These are phyloP conservation scores for Artemisia annua DNA, from an alignment of 129 eudicot species.

Conservation along the genomic window DNA sequence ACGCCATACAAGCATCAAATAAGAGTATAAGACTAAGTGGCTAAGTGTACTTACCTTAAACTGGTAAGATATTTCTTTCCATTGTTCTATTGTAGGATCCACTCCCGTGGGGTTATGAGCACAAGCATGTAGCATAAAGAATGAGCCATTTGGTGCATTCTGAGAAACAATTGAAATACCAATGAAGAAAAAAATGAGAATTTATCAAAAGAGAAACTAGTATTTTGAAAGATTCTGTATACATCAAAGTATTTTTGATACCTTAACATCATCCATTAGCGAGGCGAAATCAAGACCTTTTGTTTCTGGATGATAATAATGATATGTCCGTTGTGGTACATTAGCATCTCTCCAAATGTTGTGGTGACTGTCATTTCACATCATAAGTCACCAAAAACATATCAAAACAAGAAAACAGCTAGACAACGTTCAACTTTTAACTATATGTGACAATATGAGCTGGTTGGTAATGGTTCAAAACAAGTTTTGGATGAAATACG, in stretches of 20 bases:
- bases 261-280: conserved; percentile 90
- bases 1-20: background rate
- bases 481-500: too few species aligned
- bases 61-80: conserved; percentile 86
- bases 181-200: conserved; percentile 1
- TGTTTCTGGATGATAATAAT: conserved; percentile 84
- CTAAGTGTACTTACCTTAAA: conserved; percentile 54
- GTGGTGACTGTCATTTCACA: conserved; percentile 66
- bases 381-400: conserved; percentile 22
- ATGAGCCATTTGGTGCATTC: conserved; percentile 97
- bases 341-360: conserved; percentile 98
- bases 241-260: conserved; percentile 21
- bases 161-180: conserved; percentile 29
- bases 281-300: conserved; percentile 86
- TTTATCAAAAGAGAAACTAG: too few species aligned
- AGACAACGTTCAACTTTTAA: background rate
- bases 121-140: conserved; percentile 98
- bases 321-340: conserved; percentile 78
- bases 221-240: background rate
- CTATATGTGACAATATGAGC: too few species aligned
- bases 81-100: conserved; percentile 91
- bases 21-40: background rate
- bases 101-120: conserved; percentile 99
- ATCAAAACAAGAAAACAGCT: background rate
- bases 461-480: too few species aligned